phyloP scores from a whole-genome alignment of 257 asterid species.

The Ehretia macrophylla region DNA sequence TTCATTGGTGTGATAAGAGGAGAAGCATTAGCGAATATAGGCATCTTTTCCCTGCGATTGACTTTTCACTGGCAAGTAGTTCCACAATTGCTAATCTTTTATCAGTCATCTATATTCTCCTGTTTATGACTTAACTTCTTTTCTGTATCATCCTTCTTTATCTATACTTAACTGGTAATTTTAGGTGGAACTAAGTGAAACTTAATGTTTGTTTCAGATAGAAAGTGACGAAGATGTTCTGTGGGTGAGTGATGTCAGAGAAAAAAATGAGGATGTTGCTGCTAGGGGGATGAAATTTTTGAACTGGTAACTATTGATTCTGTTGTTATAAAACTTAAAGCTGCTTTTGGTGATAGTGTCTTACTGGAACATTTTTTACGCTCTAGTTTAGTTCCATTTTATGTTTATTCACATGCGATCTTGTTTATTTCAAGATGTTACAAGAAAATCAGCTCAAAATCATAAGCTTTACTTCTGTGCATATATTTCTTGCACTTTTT shows the following conservation, averaged over 20 bases:
- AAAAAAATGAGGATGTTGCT: slow-evolving; percentile 62
- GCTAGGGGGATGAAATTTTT: slow-evolving; percentile 74
- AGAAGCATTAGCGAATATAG: slow-evolving; percentile 73
- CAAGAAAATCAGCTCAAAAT: too few relatives aligned
- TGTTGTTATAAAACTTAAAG: neutral
- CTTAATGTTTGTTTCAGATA: slow-evolving; percentile 39
- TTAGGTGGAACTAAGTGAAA: neutral
- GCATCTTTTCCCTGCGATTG: slow-evolving; percentile 81
- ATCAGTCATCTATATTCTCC: neutral
- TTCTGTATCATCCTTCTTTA: slow-evolving; percentile 13
- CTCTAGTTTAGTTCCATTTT: too few relatives aligned
- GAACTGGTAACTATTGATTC: slow-evolving; percentile 50
- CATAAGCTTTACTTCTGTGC: too few relatives aligned
- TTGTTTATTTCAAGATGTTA: too few relatives aligned
- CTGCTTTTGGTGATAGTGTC: neutral
- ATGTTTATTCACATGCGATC: too few relatives aligned
- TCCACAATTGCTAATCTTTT: neutral
- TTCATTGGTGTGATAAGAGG: slow-evolving; percentile 96
- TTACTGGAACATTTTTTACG: neutral
- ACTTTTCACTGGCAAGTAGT: slow-evolving; percentile 80
- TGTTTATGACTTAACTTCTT: slow-evolving; percentile 6
- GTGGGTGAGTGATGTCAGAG: slow-evolving; percentile 71
- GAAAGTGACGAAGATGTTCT: slow-evolving; percentile 68
- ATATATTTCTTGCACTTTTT: too few relatives aligned
- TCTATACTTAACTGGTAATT: neutral